A percentile compares a stretch with the other conserved stretches of the same genome.
phyloP scores from a whole-genome alignment of 805 yeast genomes.

The Candida parachauliodes region DNA sequence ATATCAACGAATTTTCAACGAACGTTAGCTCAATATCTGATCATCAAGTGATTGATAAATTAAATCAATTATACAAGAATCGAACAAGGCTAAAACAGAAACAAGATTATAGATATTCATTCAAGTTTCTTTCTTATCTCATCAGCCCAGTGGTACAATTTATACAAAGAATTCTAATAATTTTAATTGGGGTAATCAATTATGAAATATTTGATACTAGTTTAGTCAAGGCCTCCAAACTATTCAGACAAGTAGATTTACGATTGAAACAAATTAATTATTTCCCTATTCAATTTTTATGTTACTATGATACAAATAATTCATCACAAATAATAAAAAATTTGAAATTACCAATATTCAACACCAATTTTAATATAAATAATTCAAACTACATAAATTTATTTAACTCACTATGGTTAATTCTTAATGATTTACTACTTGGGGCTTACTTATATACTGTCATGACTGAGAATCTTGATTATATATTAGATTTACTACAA shows the following conservation, averaged over 20 bases:
- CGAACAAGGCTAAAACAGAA: background rate
- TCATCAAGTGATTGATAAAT: constrained; percentile 27
- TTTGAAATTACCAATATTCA: constrained; percentile 32
- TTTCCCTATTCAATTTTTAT: constrained; percentile 74
- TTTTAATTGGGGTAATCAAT: constrained; percentile 6
- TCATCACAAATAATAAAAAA: constrained; percentile 43
- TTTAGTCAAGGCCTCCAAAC: constrained; percentile 48
- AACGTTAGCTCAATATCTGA: constrained; percentile 22
- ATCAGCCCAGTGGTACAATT: constrained; percentile 6
- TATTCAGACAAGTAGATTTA: constrained; percentile 76
- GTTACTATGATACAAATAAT: constrained; percentile 43
- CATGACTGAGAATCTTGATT: constrained; percentile 28
- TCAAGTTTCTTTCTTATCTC: background rate
- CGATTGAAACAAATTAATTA: constrained; percentile 71
- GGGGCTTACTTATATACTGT: constrained; percentile 60
- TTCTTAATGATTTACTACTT: constrained; percentile 73
- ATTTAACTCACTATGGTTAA: constrained; percentile 86
- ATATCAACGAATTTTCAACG: constrained; percentile 4
- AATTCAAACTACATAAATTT: constrained; percentile 64
- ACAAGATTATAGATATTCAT: background rate
- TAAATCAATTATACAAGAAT: constrained; percentile 24
- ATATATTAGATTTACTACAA: constrained; percentile 21
- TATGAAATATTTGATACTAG: constrained; percentile 15
- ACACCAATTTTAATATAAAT: constrained; percentile 34
- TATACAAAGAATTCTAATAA: constrained; percentile 4